A percentile compares a stretch with the other conserved stretches of the same genome.
phyloP scores from a whole-genome alignment of 805 yeast genomes.

The Maudiozyma saulgeensis region DNA sequence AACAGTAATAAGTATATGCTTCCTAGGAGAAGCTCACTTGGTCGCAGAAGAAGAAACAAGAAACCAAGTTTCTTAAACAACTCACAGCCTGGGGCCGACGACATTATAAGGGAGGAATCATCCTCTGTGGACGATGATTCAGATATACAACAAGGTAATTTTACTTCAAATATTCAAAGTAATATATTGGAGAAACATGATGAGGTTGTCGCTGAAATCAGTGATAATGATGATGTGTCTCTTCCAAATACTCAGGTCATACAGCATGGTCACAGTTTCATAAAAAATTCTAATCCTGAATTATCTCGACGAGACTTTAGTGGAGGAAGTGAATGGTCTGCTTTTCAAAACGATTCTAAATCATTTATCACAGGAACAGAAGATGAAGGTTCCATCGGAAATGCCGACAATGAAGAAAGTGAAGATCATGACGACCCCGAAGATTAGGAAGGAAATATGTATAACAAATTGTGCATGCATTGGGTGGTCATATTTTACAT shows the following conservation, averaged over 20 bases:
- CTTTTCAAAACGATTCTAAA: slow-evolving; percentile 9
- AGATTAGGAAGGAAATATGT: neutral
- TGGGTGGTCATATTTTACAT: no score
- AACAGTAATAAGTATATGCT: slow-evolving; percentile 8
- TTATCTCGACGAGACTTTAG: slow-evolving; percentile 8
- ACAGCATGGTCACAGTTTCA: neutral
- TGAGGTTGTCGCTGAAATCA: slow-evolving; percentile 2
- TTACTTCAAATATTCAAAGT: neutral
- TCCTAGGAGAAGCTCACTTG: slow-evolving; percentile 9
- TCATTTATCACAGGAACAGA: slow-evolving; percentile 10
- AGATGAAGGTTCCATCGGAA: slow-evolving; percentile 13
- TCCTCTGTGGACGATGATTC: slow-evolving; percentile 8
- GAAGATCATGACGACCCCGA: slow-evolving; percentile 2
- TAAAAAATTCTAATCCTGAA: neutral
- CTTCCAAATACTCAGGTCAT: neutral
- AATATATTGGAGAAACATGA: slow-evolving; percentile 4
- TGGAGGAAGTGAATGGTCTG: slow-evolving; percentile 18
- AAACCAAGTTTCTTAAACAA: slow-evolving; percentile 16
- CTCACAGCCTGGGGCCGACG: slow-evolving; percentile 16
- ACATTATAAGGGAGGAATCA: slow-evolving; percentile 27
- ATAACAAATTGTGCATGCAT: no score
- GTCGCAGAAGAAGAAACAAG: slow-evolving; percentile 14
- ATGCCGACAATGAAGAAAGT: slow-evolving; percentile 24
- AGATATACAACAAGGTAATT: slow-evolving; percentile 1
- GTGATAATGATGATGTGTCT: slow-evolving; percentile 6